A percentile compares a stretch with the other conserved stretches of the same genome.
Conservation (phyloP, 768 basidiomycete genomes). For the Suillus discolor region DNA sequence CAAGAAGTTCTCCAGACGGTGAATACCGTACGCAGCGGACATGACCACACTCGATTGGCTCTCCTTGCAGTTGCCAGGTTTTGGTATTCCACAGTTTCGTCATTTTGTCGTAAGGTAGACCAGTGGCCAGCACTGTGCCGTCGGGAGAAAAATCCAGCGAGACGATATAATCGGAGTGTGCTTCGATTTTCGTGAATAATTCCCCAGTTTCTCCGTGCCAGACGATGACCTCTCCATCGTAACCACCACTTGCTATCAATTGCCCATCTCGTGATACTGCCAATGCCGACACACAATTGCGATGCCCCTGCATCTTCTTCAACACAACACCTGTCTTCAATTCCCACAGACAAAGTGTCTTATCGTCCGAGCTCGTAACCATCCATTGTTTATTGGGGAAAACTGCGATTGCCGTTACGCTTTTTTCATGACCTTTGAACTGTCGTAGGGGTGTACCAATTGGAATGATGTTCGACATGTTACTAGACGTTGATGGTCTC, state of each 20-base stretch:
- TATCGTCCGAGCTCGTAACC: neutral
- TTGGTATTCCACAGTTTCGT: neutral
- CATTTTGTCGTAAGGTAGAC: neutral
- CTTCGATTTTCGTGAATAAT: neutral
- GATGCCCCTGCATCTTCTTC: neutral
- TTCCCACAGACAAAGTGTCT: neutral
- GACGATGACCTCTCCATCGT: neutral
- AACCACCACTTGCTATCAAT: neutral
- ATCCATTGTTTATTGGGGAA: neutral
- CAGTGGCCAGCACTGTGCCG: neutral
- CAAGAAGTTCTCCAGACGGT: neutral
- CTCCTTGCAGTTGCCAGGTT: neutral
- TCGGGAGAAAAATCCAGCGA: neutral
- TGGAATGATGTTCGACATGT: neutral
- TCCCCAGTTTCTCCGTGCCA: neutral
- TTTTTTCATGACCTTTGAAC: too few relatives aligned
- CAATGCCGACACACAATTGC: too few relatives aligned
- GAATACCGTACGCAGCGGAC: neutral
- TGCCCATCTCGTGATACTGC: neutral
- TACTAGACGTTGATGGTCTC: neutral
- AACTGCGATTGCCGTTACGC: neutral
- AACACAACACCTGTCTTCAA: neutral
- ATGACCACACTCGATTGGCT: neutral
- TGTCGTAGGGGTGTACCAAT: too few relatives aligned
- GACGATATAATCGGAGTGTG: fast-evolving